Base-by-base conservation (phyloP, 2,329 filamentous ascomycete genomes). In the Neocatenulostroma microsporum region DNA sequence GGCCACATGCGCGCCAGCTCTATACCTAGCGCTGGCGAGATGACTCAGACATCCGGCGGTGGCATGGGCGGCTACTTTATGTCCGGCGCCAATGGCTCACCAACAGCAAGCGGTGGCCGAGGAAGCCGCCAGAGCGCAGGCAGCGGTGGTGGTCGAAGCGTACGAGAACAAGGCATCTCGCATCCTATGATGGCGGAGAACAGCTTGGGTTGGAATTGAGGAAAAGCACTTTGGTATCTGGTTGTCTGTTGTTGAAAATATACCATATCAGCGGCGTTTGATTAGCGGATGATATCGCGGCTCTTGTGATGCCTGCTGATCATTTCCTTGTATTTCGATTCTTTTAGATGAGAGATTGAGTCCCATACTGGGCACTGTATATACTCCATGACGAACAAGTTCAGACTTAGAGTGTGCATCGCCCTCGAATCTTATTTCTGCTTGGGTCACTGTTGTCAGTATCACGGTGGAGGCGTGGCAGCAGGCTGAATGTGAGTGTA, bases 171-270 rank as follows among this genome's bases (percentile, higher is more conserved):
- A 54, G 76, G 81, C 62, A 94, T 95, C 59, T 93, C 84, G 44
- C 84, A 85, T 21, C 88, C 88, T 3, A 83, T 94, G 46, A 88
- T 88, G 62, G 82, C 87, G 3, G 87, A 93, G 69, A 95, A 95
- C 72, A 94, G 86, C 34, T 75, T 95, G 48, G 88, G 88, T 54
- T 95, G 88, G 88, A 94, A 93, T 69, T 95, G 73, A 78, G 19
- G 15, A 32, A 15, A 35, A 31, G n/a, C n/a, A 6, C 10, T 31
- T 31, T 8, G 8, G 9, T 31, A 15, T 10, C 15, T 20, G 7
- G 9, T 9, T 31, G 29, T 19, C 5, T 31, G 13, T n/a, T n/a
- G n/a, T n/a, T n/a, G n/a, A n/a, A 20, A 20, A 18, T 20, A 18
- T 31, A 31, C 18, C 29, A 31, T 20, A 31, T 31, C 11, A 18